Conservation (phyloP, 2,329 filamentous ascomycete species). For the Zasmidium citrigriseum region DNA sequence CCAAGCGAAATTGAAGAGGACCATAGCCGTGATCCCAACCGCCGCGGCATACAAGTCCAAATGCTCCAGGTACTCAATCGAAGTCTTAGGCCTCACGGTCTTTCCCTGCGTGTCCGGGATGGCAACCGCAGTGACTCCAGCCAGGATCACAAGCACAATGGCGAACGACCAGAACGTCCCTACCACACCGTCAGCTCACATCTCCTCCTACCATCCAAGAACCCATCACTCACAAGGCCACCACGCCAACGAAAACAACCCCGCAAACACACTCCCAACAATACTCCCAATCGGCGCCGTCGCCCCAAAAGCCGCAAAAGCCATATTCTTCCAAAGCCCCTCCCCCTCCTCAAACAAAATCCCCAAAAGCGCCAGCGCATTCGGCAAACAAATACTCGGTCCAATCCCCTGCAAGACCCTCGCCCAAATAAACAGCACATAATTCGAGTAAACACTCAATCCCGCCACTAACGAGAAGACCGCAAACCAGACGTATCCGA, state of each 20-base stretch:
- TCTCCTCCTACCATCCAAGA: neutral
- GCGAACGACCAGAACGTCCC: slow-evolving; percentile 47
- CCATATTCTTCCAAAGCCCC: slow-evolving; percentile 62
- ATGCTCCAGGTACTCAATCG: slow-evolving; percentile 47
- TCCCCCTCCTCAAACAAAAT: slow-evolving; percentile 57
- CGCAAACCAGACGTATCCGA: slow-evolving; percentile 53
- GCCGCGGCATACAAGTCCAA: slow-evolving; percentile 39
- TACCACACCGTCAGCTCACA: slow-evolving; percentile 8
- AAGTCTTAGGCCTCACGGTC: slow-evolving; percentile 36
- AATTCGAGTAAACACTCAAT: slow-evolving; percentile 42
- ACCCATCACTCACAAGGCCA: slow-evolving; percentile 48
- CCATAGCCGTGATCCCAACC: slow-evolving; percentile 50
- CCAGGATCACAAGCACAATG: slow-evolving; percentile 41
- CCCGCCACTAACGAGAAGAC: slow-evolving; percentile 51
- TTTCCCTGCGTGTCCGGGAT: slow-evolving; percentile 36
- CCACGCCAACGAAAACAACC: slow-evolving; percentile 47
- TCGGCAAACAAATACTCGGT: slow-evolving; percentile 64
- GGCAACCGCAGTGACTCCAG: slow-evolving; percentile 39
- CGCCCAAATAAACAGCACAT: slow-evolving; percentile 40
- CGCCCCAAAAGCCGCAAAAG: slow-evolving; percentile 56
- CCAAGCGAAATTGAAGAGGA: slow-evolving; percentile 68
- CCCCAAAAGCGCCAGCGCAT: slow-evolving; percentile 64
- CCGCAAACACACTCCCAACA: slow-evolving; percentile 44
- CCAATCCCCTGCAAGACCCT: slow-evolving; percentile 54
- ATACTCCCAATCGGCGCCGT: slow-evolving; percentile 50